Evolutionary conservation across 495 filamentous ascomycete species (phyloP).

Genomic region (Saxophila tyrrhenica): DNA sequence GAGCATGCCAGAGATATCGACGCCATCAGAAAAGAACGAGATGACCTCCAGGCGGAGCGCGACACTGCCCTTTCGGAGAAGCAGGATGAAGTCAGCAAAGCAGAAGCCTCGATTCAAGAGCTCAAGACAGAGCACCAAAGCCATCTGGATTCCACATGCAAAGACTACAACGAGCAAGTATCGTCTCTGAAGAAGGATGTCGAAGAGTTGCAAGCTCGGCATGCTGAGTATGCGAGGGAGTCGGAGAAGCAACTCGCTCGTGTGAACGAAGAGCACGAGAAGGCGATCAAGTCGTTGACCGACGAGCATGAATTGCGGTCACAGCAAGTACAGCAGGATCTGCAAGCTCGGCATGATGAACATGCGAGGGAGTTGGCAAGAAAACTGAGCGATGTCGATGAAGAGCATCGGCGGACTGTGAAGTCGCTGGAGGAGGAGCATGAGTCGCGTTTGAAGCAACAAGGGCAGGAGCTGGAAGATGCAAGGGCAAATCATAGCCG

Average conservation of each 20-base stretch:
- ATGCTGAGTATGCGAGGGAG: background rate
- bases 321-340: background rate
- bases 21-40: background rate
- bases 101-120: background rate
- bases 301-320: background rate
- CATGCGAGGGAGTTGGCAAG: background rate
- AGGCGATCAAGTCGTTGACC: background rate
- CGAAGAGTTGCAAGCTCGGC: background rate
- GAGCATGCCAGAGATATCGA: background rate
- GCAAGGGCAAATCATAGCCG: background rate
- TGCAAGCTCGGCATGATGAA: background rate
- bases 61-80: background rate
- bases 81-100: background rate
- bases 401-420: background rate
- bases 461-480: background rate
- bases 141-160: background rate
- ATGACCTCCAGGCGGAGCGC: background rate
- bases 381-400: background rate
- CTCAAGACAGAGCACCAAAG: background rate
- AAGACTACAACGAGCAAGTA: background rate
- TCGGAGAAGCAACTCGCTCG: background rate
- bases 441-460: background rate
- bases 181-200: background rate
- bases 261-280: background rate
- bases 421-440: background rate